Evolutionary conservation across 805 yeast species (phyloP).

Genomic region (Starmerella floris): DNA sequence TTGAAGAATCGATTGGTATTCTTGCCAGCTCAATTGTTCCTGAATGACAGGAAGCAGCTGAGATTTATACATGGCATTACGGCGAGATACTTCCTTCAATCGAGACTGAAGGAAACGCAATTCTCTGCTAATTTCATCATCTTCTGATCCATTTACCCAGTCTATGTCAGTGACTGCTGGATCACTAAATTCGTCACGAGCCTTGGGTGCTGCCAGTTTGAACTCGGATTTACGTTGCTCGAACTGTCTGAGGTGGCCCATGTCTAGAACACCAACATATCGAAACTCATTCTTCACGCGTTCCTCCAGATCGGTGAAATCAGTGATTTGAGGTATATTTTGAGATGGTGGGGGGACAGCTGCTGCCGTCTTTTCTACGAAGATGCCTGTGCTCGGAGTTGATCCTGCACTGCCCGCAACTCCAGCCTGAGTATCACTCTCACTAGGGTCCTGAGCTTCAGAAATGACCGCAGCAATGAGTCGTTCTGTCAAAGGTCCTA

Average conservation of each 20-base stretch:
- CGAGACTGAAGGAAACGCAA: conserved; percentile 59
- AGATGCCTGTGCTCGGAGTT: not conserved
- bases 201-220: conserved; percentile 17
- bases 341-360: conserved; percentile 24
- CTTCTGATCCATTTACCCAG: conserved; percentile 75
- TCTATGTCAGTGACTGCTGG: conserved; percentile 32
- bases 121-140: conserved; percentile 85
- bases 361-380: conserved; percentile 8
- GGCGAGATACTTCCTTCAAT: conserved; percentile 43
- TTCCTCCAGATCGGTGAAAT: conserved; percentile 74
- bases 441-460: conserved; percentile 19
- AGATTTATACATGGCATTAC: conserved; percentile 57
- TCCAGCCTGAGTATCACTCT: not conserved
- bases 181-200: conserved; percentile 19
- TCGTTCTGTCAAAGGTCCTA: conserved; percentile 85
- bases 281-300: conserved; percentile 74
- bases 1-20: conserved; percentile 75
- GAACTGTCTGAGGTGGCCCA: conserved; percentile 24
- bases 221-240: conserved; percentile 23
- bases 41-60: conserved; percentile 59
- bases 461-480: conserved; percentile 62
- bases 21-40: conserved; percentile 90
- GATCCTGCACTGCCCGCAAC: not conserved
- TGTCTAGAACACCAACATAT: conserved; percentile 68
- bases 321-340: conserved; percentile 38